Percentiles rank a stretch among this genome's conserved stretches.
Conservation (phyloP, 805 yeast genomes). For the Kodamaea lidongshanica region DNA sequence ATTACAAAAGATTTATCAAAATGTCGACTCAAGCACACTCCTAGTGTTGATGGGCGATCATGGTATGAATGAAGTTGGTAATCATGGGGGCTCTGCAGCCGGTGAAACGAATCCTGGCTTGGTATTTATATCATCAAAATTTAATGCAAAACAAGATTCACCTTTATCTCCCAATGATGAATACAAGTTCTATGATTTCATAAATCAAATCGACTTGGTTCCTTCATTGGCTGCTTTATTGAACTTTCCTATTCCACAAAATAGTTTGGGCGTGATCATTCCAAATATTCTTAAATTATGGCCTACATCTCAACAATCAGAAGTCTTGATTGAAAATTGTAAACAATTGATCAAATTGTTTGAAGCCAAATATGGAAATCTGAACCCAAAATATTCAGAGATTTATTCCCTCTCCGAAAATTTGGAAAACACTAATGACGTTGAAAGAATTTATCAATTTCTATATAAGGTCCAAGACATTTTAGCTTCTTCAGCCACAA, state of each 20-base stretch:
- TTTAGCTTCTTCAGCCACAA: conserved; percentile 59
- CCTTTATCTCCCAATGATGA: conserved; percentile 37
- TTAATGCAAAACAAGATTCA: conserved; percentile 23
- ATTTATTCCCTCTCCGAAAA: conserved; percentile 10
- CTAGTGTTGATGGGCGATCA: conserved; percentile 85
- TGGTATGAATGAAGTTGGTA: conserved; percentile 94
- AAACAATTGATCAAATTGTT: conserved; percentile 47
- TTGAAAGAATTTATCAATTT: conserved; percentile 21
- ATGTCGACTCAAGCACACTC: conserved; percentile 41
- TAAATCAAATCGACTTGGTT: conserved; percentile 68
- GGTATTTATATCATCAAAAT: conserved; percentile 56
- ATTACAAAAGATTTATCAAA: conserved; percentile 43
- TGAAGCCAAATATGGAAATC: conserved; percentile 31
- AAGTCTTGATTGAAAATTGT: conserved; percentile 48
- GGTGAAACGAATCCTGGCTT: conserved; percentile 92
- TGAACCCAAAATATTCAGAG: conserved; percentile 5
- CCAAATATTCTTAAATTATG: conserved; percentile 51
- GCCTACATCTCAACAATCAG: conserved; percentile 26
- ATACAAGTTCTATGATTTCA: conserved; percentile 46
- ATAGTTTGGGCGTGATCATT: conserved; percentile 68
- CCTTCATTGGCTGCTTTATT: conserved; percentile 61
- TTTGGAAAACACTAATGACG: conserved; percentile 2
- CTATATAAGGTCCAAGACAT: conserved; percentile 44
- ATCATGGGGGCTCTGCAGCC: conserved; percentile 90
- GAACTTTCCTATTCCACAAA: conserved; percentile 63